Evolutionary conservation across 1,139 yeast species (phyloP), one percentile per base, ranked within the genome.

Genomic region (Candida dubliniensis): DNA sequence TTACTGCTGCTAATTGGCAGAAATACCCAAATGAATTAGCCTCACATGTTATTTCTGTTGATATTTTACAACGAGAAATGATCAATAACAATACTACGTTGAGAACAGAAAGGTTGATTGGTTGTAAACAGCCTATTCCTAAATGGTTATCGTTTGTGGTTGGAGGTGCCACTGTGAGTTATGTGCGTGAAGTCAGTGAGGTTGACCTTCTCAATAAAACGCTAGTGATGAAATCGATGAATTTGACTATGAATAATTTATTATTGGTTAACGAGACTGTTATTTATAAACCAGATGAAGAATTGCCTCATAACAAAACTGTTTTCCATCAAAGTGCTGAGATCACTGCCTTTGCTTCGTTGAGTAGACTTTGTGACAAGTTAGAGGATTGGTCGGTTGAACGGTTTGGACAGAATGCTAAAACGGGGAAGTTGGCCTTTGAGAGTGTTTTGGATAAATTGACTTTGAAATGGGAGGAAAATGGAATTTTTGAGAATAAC

Each of bases 1-100:
- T 93, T 14, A 87, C 96, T 1, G 91, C 96, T 0, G 98, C 98
- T 47, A 91, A 93, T 64, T 93, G 99, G 99, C 83, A 81, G 53
- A 93, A 93, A 59, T 93, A 93, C 66, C 99, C 99, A 12, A 93
- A 93, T 53, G 96, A 90, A 58, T 74, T 85, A 49, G 84, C 96
- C 7, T 79, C 95, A 0, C 99, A 93, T 66, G 99, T 93, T n/a
- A 84, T 89, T 13, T 95, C 95, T 1, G 98, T 93, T 6, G 99
- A 93, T 63, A 88, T 89, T 2, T 67, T 93, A 40, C 71, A 84
- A 47, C 74, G 98, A 48, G 87, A 84, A 53, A 61, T 89, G 27
- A 81, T 84, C 56, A 68, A 76, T 1, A 64, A 63, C 8, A 75
- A 79, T 1, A 77, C 81, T 15, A 72, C 80, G 0, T 71, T 93